Evolutionary conservation across 1,284 basidiomycete genomes (phyloP), one percentile per base, ranked within the genome.

Genomic region (Schizophyllum amplum): DNA sequence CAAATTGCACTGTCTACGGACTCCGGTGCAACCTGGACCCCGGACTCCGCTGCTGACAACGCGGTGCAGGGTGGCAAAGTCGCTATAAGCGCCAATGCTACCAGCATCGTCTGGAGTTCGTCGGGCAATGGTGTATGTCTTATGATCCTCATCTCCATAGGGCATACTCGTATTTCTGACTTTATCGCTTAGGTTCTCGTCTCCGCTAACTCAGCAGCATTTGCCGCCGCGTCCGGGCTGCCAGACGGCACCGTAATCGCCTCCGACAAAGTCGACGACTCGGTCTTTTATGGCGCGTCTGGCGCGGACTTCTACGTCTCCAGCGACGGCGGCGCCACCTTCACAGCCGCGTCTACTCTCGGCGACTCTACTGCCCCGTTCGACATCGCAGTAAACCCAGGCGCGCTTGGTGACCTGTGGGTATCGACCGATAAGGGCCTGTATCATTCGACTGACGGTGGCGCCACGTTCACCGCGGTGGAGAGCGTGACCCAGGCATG

Each of bases 351-450:
- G 51, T 74, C 74, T 23, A 67, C 72, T 7, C 71, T 84, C 11
- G 80, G 78, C 33, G 66, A 72, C 3, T 82, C 82, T 0, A 75
- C 74, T 7, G 68, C 74, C 0, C 75, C 80, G 2, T 70, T 71
- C 54, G 79, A 80, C 61, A 73, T 86, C 57, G 73, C 77, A 23
- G 82, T 82, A 21, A 73, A 84, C 65, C 77, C 79, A 7, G 70
- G 67, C 58, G 69, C 77, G 5, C 76, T 76, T n/a, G 75, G 75
- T 15, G 83, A 85, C 63, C 69, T 84, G 22, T 85, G 82, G 82
- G 81, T 84, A 4, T 83, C 81, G 1, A 80, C 82, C 3, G 79
- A 82, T 66, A 74, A 68, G 55, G 84, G 83, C 5, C 67, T 86
- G 23, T 84, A 80, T 76, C 82, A 84, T 65, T 81, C 81, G 2